A percentile compares a stretch with the other conserved stretches of the same genome.
These are phyloP conservation scores for Cyberlindnera misumaiensis DNA, from an alignment of 805 yeast species.

Conservation along the genomic window DNA sequence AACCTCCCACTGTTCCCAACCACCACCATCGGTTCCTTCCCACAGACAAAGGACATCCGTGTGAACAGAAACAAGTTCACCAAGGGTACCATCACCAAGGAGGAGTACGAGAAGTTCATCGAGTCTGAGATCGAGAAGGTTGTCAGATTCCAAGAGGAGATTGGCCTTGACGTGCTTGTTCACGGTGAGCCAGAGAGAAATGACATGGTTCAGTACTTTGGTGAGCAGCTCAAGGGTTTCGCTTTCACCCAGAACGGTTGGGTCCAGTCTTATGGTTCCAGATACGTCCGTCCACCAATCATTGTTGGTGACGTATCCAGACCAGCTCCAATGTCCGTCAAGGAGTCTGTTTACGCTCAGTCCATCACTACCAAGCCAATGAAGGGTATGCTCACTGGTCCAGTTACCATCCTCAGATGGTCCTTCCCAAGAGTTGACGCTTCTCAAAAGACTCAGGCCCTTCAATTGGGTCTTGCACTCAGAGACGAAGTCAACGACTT, in stretches of 20 bases:
- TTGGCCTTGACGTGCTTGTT: slow-evolving; percentile 95
- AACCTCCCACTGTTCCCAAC: slow-evolving; percentile 99
- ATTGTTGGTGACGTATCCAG: slow-evolving; percentile 98
- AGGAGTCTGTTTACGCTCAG: slow-evolving; percentile 99
- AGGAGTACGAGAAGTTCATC: slow-evolving; percentile 93
- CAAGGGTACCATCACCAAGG: slow-evolving; percentile 94
- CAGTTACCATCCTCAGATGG: slow-evolving; percentile 99
- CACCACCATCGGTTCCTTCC: slow-evolving; percentile 99
- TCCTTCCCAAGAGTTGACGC: slow-evolving; percentile 99
- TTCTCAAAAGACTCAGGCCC: slow-evolving; percentile 86
- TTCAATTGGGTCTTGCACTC: slow-evolving; percentile 94
- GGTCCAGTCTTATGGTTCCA: slow-evolving; percentile 99
- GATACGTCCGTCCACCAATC: slow-evolving; percentile 99
- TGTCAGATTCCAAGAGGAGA: slow-evolving; percentile 98
- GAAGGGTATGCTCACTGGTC: slow-evolving; percentile 99
- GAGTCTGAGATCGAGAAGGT: slow-evolving; percentile 94
- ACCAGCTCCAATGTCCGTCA: slow-evolving; percentile 97
- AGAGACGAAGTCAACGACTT: slow-evolving; percentile 98
- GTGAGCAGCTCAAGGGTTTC: slow-evolving; percentile 97
- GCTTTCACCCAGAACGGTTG: slow-evolving; percentile 99
- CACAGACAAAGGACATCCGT: slow-evolving; percentile 99
- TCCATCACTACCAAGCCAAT: slow-evolving; percentile 91
- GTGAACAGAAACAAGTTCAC: slow-evolving; percentile 95
- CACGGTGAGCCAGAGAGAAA: slow-evolving; percentile 99
- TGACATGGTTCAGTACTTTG: slow-evolving; percentile 99